Percentiles rank a stretch among this genome's conserved stretches.
These are phyloP conservation scores for Venturia aucupariae DNA, from an alignment of 2,329 filamentous ascomycete genomes.

Conservation along the genomic window DNA sequence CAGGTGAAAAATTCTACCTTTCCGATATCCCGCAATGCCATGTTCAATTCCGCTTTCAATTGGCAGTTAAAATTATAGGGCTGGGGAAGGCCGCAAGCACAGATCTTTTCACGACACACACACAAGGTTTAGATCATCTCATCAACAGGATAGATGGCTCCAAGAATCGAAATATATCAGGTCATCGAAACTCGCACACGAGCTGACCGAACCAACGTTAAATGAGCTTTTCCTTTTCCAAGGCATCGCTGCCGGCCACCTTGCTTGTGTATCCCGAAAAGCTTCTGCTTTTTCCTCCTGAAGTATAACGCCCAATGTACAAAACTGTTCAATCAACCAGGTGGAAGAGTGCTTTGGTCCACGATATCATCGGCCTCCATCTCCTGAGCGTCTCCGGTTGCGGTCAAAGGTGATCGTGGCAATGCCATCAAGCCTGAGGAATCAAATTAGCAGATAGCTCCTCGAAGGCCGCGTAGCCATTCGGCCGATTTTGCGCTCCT, in stretches of 20 bases:
- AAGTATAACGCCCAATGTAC: neutral
- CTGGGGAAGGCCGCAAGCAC: neutral
- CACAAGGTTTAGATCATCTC: neutral
- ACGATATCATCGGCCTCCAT: slow-evolving; percentile 94
- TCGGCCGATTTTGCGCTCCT: no score
- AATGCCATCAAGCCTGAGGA: slow-evolving; percentile 81
- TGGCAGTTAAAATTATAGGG: neutral
- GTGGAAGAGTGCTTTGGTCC: slow-evolving; percentile 85
- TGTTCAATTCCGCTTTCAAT: neutral
- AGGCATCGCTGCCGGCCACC: slow-evolving; percentile 4
- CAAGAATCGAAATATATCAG: neutral
- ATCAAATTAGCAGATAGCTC: slow-evolving; percentile 16
- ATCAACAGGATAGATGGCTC: neutral
- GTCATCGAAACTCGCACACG: neutral
- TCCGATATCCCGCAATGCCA: neutral
- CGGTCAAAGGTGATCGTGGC: slow-evolving; percentile 80
- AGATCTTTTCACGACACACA: neutral
- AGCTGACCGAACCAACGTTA: neutral
- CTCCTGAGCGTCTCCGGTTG: slow-evolving; percentile 59
- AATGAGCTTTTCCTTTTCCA: neutral
- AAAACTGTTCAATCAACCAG: slow-evolving; percentile 52
- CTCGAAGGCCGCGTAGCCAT: no score
- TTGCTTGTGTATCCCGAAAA: neutral
- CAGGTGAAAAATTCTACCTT: neutral
- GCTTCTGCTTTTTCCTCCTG: neutral